Evolutionary conservation across 257 asterid species (phyloP), one percentile per base, ranked within the genome.

Genomic region (Solanum okadae): DNA sequence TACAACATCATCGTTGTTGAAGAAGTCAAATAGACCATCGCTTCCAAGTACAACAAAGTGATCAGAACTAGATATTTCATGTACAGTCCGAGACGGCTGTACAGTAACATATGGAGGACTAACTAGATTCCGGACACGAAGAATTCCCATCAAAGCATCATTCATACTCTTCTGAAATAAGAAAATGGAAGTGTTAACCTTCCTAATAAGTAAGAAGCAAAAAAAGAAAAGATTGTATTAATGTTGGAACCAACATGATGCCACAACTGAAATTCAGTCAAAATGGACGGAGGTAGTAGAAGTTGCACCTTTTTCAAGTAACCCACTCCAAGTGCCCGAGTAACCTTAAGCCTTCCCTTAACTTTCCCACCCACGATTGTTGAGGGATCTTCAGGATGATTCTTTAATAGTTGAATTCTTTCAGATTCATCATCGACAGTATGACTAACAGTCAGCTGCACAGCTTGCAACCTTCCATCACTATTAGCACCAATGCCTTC

Each of bases 251-350:
- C 70, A 81, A 18, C 29, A 82, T 23, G 11, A 49, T 18, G 86
- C 86, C 29, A 46, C 42, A 49, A 82, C 29, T 37, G 42, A 49
- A 44, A n/a, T 4, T 63, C 3, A n/a, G 71, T 10, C 5, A 63
- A 3, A 63, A n/a, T 23, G 71, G 31, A 63, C 31, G 1, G 71
- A 63, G 31, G 71, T 1, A 10, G 31, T 63, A 63, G 68, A 90
- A 34, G 86, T 27, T 34, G 33, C 91, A 97, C 99, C 98, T 92
- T 95, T 90, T 97, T 97, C 94, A 97, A 92, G 94, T 97, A 97
- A 86, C 99, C 99, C 68, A 96, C 99, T 82, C 99, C 99, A 72
- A 97, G 95, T 72, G 99, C 99, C 90, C 99, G 92, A 12, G 99
- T 95, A 89, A 97, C 99, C 89, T 94, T 94, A 56, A 97, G 93